Evolutionary conservation across 306 rosid genomes (phyloP).

Genomic region (Benincasa hispida): DNA sequence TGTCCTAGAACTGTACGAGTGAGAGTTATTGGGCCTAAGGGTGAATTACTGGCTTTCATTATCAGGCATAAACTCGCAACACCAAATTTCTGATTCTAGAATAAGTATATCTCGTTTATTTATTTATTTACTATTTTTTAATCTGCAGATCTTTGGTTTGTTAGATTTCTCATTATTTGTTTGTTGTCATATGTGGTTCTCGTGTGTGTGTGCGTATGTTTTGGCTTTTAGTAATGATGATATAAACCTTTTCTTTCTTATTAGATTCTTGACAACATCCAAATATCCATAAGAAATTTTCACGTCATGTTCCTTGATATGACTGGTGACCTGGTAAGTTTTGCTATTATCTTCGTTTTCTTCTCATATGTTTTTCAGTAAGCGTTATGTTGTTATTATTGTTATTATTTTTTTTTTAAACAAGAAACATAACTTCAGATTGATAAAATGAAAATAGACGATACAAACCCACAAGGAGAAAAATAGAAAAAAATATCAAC

Average conservation of each 20-base stretch:
- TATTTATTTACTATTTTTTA: not conserved
- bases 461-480: no score
- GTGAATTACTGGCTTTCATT: not conserved
- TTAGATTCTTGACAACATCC: conserved; percentile 85
- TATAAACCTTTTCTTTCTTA: conserved; percentile 7
- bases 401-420: no score
- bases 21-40: not conserved
- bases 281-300: conserved; percentile 68
- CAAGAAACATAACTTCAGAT: no score
- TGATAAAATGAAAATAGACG: no score
- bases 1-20: not conserved
- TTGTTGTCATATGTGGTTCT: not conserved
- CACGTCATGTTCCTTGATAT: conserved; percentile 51
- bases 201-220: not conserved
- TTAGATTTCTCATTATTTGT: not conserved
- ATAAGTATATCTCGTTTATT: not conserved
- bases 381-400: not conserved
- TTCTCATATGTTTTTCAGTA: not conserved
- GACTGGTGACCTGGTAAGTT: conserved; percentile 43
- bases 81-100: not conserved
- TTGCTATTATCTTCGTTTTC: not conserved
- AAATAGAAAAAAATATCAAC: no score
- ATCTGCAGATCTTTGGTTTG: not conserved
- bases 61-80: not conserved
- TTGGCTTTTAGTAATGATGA: not conserved